Conservation (phyloP, 2,329 filamentous ascomycete species). For the Pestalotiopsis sp. region DNA sequence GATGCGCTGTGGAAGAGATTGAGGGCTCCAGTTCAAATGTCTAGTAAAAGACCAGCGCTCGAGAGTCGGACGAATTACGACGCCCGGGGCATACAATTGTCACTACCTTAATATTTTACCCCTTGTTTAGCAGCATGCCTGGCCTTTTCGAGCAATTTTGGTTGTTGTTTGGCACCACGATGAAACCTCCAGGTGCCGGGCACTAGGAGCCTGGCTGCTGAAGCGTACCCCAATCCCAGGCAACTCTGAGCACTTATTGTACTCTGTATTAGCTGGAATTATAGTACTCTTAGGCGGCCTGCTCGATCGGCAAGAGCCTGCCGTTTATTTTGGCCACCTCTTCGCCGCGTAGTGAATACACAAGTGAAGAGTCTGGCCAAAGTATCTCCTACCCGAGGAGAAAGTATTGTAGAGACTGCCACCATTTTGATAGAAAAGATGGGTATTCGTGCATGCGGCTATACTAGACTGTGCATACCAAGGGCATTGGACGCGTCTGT, state of each 20-base stretch:
- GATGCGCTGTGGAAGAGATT: no score
- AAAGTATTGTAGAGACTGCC: neutral
- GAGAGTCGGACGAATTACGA: no score
- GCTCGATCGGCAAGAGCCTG: neutral
- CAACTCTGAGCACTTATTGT: constrained; percentile 1
- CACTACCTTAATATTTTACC: no score
- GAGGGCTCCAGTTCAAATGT: no score
- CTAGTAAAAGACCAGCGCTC: no score
- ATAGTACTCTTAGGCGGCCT: neutral
- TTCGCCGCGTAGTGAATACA: neutral
- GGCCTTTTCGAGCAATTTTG: no score
- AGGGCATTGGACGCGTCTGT: neutral
- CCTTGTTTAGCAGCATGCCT: no score
- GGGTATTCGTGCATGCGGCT: neutral
- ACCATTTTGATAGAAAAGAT: neutral
- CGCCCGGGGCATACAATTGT: no score
- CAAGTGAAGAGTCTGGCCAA: neutral
- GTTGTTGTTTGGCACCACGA: no score
- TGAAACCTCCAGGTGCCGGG: no score
- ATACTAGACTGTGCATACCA: neutral
- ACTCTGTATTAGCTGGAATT: constrained; percentile 1
- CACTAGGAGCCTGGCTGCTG: neutral
- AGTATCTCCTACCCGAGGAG: neutral
- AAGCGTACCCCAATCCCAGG: neutral
- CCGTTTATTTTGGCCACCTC: neutral